Conservation (phyloP, 306 rosid genomes). For the Quercus agrifolia region DNA sequence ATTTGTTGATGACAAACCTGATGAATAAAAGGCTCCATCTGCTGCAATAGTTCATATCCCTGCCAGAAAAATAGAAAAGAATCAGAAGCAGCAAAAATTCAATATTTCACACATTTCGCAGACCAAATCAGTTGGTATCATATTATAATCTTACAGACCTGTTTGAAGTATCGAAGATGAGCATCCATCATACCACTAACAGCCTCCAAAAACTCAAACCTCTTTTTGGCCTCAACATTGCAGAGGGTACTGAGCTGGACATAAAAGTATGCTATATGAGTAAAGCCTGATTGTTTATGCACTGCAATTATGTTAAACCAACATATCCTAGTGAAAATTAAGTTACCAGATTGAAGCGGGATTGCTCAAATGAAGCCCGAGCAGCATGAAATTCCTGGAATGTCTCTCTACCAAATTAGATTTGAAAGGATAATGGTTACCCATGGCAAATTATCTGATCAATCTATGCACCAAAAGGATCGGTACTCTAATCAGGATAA, state of each 20-base stretch:
- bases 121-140: slow-evolving; percentile 8
- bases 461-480: slow-evolving; percentile 9
- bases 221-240: slow-evolving; percentile 63
- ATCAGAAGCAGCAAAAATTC: slow-evolving; percentile 18
- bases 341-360: slow-evolving; percentile 83
- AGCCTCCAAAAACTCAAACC: slow-evolving; percentile 70
- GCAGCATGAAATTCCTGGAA: slow-evolving; percentile 78
- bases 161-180: slow-evolving; percentile 82
- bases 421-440: slow-evolving; percentile 41
- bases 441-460: slow-evolving; percentile 29
- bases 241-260: slow-evolving; percentile 60
- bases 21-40: slow-evolving; percentile 51
- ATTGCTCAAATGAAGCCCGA: slow-evolving; percentile 69
- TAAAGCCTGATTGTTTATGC: slow-evolving; percentile 22
- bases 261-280: slow-evolving; percentile 15
- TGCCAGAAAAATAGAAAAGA: slow-evolving; percentile 17
- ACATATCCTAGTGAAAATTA: slow-evolving; percentile 18
- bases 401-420: slow-evolving; percentile 61
- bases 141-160: slow-evolving; percentile 38
- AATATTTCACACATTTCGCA: not conserved
- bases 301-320: slow-evolving; percentile 10
- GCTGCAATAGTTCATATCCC: slow-evolving; percentile 48
- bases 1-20: slow-evolving; percentile 40
- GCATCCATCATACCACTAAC: slow-evolving; percentile 77
- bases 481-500: slow-evolving; percentile 9